Base-by-base conservation (phyloP, 768 basidiomycete species). In the Candolleomyces eurysporus region DNA sequence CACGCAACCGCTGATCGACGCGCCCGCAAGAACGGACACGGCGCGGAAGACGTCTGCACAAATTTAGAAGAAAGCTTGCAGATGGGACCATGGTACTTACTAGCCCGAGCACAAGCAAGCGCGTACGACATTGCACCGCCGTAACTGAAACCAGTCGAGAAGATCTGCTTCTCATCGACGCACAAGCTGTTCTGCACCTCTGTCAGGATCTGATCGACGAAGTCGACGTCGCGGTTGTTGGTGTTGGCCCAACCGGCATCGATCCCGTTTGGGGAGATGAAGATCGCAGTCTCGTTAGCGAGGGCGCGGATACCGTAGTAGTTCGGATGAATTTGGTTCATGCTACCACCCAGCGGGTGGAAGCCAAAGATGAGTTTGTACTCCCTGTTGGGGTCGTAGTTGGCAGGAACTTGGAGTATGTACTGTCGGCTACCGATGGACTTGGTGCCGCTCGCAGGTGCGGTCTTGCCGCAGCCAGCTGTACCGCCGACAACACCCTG, bases 351-450 rank as follows among this genome's bases (percentile, higher is more conserved):
- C 4, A 59, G 58, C 46, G 45, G 49, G 58, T 59, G 58, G 31
- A 59, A 59, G 22, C 58, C 58, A n/a, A 59, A 59, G 58, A 59
- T 59, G 31, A 59, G 58, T 30, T 59, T 48, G 58, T 59, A 59
- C 6, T 10, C 21, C 10, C 5, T 48, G 26, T 26, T 31, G 45
- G 58, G 10, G 19, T 59, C 36, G 30, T 59, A 59, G 32, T 59
- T 59, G 48, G 45, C 58, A 5, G 58, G 58, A 26, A 49, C 46
- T 50, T 59, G 58, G 46, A 59, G 58, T 7, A 59, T 59, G 19
- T 59, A 59, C 32, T 59, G 58, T 10, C 58, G 58, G 32, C 54
- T 56, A 32, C 58, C 58, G 48, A 59, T 59, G n/a, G 19, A 26
- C 48, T 26, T 59, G 26, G 58, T 59, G 1, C 58, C 58, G 19